phyloP scores from a whole-genome alignment of 306 rosid genomes.

The Quercus robur region DNA sequence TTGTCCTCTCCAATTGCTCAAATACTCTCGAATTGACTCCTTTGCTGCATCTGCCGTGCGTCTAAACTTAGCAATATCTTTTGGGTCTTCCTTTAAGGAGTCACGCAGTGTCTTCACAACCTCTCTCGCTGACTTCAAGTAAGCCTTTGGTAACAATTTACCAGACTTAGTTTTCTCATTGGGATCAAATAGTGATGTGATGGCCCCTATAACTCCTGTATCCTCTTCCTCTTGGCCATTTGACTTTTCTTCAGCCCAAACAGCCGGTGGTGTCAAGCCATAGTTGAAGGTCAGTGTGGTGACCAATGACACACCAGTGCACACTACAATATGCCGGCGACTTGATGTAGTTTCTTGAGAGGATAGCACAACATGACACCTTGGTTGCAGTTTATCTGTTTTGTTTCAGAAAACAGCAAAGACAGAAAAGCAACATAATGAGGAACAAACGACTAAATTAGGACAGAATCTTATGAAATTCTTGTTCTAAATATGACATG shows the following conservation, averaged over 20 bases:
- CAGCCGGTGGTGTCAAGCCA: conserved; percentile 38
- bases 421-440: conserved; percentile 11
- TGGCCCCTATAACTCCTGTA: conserved; percentile 53
- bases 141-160: conserved; percentile 80
- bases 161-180: conserved; percentile 72
- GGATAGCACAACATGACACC: conserved; percentile 40
- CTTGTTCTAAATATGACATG: too few relatives aligned
- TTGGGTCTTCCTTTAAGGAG: conserved; percentile 61
- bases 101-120: conserved; percentile 82
- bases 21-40: conserved; percentile 79
- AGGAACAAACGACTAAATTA: not conserved
- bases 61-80: conserved; percentile 67
- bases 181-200: conserved; percentile 69
- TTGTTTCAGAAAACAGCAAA: conserved; percentile 42
- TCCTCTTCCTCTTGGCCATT: conserved; percentile 45
- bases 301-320: conserved; percentile 37
- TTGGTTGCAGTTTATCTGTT: conserved; percentile 56
- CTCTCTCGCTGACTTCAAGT: conserved; percentile 75
- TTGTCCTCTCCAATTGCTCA: conserved; percentile 83
- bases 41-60: conserved; percentile 93
- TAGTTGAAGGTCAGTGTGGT: conserved; percentile 33
- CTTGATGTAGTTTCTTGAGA: conserved; percentile 34
- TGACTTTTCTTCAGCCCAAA: conserved; percentile 52
- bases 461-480: not conserved
- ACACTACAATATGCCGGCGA: conserved; percentile 47